Conservation (phyloP, 1,284 basidiomycete species). For the Malassezia restricta region DNA sequence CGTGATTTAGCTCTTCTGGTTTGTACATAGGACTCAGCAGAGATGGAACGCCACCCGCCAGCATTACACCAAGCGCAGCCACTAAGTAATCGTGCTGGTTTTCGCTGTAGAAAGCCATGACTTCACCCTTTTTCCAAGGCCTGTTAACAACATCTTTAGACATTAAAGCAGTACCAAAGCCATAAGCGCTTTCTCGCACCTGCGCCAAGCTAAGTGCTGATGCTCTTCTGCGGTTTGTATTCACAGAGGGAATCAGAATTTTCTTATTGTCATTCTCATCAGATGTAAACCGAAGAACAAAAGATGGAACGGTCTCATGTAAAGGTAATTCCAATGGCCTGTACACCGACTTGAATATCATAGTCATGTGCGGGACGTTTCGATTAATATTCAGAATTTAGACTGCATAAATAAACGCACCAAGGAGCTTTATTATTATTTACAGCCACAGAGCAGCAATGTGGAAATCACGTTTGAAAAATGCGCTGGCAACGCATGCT, state of each 20-base stretch:
- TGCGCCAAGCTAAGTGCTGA: constrained; percentile 25
- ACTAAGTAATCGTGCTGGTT: constrained; percentile 41
- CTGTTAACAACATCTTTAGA: constrained; percentile 19
- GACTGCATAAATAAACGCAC: no score
- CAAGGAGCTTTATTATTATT: no score
- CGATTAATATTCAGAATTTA: not conserved
- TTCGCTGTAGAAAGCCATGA: constrained; percentile 27
- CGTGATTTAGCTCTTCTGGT: constrained; percentile 28
- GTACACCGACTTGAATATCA: constrained; percentile 28
- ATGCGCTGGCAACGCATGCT: not conserved
- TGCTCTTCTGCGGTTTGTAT: constrained; percentile 18
- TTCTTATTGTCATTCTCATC: constrained; percentile 17
- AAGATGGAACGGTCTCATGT: constrained; percentile 25
- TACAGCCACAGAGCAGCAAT: not conserved
- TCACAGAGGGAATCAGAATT: constrained; percentile 23
- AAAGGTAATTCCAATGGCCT: constrained; percentile 19
- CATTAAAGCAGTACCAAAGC: constrained; percentile 26
- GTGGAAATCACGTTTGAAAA: constrained; percentile 2
- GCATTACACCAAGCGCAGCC: constrained; percentile 31
- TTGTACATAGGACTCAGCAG: constrained; percentile 44
- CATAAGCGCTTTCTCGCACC: constrained; percentile 23
- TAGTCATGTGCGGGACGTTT: constrained; percentile 4
- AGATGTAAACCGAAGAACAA: constrained; percentile 24
- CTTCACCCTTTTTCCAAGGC: constrained; percentile 30
- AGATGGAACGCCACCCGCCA: constrained; percentile 33